phyloP scores from a whole-genome alignment of 495 filamentous ascomycete genomes.

The Sporormia fimetaria region DNA sequence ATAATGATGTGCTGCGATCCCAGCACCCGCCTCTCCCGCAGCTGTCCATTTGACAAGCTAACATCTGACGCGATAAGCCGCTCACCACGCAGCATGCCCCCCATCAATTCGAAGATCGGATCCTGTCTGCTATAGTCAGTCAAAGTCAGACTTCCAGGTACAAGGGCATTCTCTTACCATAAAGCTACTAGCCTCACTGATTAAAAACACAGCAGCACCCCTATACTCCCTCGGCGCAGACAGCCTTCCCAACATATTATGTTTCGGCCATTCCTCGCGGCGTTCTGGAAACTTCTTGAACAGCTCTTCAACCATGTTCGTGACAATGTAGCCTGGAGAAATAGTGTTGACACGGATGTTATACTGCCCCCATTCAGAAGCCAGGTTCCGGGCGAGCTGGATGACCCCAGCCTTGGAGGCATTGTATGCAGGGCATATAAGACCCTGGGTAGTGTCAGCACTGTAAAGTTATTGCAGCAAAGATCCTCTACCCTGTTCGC shows the following conservation, averaged over 20 bases:
- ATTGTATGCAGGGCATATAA: slow-evolving; percentile 58
- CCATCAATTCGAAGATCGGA: slow-evolving; percentile 32
- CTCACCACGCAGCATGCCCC: slow-evolving; percentile 32
- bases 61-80: not conserved
- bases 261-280: slow-evolving; percentile 62
- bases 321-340: slow-evolving; percentile 89
- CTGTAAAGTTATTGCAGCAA: slow-evolving; percentile 56
- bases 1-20: no score
- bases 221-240: slow-evolving; percentile 72
- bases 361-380: slow-evolving; percentile 68
- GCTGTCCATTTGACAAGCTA: no score
- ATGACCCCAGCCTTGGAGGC: slow-evolving; percentile 59
- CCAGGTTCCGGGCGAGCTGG: slow-evolving; percentile 51
- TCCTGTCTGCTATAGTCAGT: slow-evolving; percentile 22
- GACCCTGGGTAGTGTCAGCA: slow-evolving; percentile 81
- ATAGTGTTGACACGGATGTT: slow-evolving; percentile 92
- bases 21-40: no score
- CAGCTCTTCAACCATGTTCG: slow-evolving; percentile 74
- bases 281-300: slow-evolving; percentile 69
- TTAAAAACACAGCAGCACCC: slow-evolving; percentile 48
- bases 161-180: slow-evolving; percentile 38
- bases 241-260: slow-evolving; percentile 80
- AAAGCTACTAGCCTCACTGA: slow-evolving; percentile 77
- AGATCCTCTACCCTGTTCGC: slow-evolving; percentile 70
- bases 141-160: not conserved